Evolutionary conservation across 805 yeast genomes (phyloP), one percentile per base, ranked within the genome.

Genomic region (Metschnikowia henanensis): DNA sequence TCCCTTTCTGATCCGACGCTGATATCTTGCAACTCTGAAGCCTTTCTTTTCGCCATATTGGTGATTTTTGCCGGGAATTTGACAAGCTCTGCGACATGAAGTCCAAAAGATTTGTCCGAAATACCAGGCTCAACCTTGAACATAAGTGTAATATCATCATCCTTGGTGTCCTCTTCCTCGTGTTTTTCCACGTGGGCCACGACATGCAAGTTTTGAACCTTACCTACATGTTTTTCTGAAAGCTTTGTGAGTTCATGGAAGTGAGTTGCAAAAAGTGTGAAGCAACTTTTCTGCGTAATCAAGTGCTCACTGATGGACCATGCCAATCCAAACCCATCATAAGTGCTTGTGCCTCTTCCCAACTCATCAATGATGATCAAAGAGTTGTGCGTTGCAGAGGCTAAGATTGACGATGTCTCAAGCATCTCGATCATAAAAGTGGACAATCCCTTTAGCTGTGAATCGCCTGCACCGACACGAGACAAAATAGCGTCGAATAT

Each of bases 401-500:
- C 81, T 45, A 94, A 72, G 52, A 94, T 92, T 2, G 92, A 80
- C 0, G 96, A 84, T 40, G 96, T 88, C 58, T 94, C 99, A 40
- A 89, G 72, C 97, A 94, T 90, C 64, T 94, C 99, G 21, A 95
- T 87, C 87, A 87, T 87, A 57, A 94, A 94, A 0, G 99, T 94
- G 0, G 98, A 91, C 22, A 94, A 88, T 20, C 99, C 99, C 64
- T 92, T 91, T 59, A 94, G 73, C 65, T 94, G 99, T 0, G 97
- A 92, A 62, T 94, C 99, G 10, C 97, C 95, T 2, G 99, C 98
- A 9, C 99, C 99, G n/a, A 94, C 97, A 59, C 99, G 81, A 12
- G 98, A 95, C 47, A 94, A 75, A 5, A 94, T 84, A 2, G 96
- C 89, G 65, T 94, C 99, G 49, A 92, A 89, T 2, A 94, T 72